These are phyloP conservation scores for Rhodosporidiobolus sp. DNA, from an alignment of 768 basidiomycete species.

Conservation along the genomic window DNA sequence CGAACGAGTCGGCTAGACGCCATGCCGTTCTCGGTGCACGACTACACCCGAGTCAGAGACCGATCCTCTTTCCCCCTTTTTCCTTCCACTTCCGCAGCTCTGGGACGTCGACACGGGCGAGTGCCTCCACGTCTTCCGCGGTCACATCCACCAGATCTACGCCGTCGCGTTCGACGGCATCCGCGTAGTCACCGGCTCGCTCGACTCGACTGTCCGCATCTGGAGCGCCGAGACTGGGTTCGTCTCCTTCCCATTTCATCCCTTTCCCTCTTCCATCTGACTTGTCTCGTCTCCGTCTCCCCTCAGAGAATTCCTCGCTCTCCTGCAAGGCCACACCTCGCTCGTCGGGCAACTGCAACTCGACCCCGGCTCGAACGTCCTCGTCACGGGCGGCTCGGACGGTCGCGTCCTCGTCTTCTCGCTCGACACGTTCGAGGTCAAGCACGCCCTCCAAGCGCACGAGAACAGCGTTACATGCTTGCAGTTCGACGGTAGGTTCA, in stretches of 20 bases:
- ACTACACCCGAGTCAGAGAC: neutral
- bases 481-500: slow-evolving; percentile 71
- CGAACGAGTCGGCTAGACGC: neutral
- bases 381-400: slow-evolving; percentile 83
- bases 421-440: slow-evolving; percentile 51
- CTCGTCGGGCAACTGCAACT: slow-evolving; percentile 89
- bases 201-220: slow-evolving; percentile 87
- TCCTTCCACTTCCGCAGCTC: slow-evolving; percentile 54
- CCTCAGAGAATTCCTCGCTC: slow-evolving; percentile 69
- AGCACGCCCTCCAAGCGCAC: slow-evolving; percentile 74
- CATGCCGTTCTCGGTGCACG: neutral
- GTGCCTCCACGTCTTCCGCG: slow-evolving; percentile 74
- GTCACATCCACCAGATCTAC: slow-evolving; percentile 86
- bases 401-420: slow-evolving; percentile 76
- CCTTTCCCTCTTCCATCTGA: neutral
- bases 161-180: slow-evolving; percentile 84
- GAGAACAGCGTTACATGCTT: slow-evolving; percentile 79
- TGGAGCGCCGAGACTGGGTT: slow-evolving; percentile 87
- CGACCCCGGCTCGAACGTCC: slow-evolving; percentile 47
- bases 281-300: too few relatives aligned
- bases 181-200: slow-evolving; percentile 75
- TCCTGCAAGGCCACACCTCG: slow-evolving; percentile 85
- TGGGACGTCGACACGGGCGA: slow-evolving; percentile 89
- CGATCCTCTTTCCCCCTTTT: slow-evolving; percentile 1
- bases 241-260: slow-evolving; percentile 44